These are phyloP conservation scores for Hippophae tibetana DNA, from an alignment of 306 rosid species.

Conservation along the genomic window DNA sequence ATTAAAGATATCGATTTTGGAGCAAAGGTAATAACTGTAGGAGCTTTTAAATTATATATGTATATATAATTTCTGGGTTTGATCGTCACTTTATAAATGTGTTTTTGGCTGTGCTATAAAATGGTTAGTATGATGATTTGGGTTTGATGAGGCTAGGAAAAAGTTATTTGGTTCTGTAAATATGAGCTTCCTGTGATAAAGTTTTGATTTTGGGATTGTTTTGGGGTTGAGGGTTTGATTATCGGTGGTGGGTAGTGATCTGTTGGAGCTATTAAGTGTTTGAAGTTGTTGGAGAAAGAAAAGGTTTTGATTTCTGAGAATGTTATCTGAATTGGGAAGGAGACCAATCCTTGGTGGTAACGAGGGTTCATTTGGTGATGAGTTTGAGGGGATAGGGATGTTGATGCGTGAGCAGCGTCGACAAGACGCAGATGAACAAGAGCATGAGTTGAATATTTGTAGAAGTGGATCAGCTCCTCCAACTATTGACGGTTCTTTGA, in stretches of 20 bases:
- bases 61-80: slow-evolving; percentile 3
- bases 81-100: slow-evolving; percentile 17
- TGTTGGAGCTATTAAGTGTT: slow-evolving; percentile 8
- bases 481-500: slow-evolving; percentile 74
- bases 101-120: slow-evolving; percentile 14
- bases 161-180: slow-evolving; percentile 26
- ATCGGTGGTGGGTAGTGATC: slow-evolving; percentile 13
- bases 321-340: slow-evolving; percentile 77
- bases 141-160: slow-evolving; percentile 26
- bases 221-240: slow-evolving; percentile 28
- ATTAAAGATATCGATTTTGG: slow-evolving; percentile 11
- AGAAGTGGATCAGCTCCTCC: slow-evolving; percentile 97
- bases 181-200: slow-evolving; percentile 22
- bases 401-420: slow-evolving; percentile 71
- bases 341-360: slow-evolving; percentile 64
- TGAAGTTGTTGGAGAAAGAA: slow-evolving; percentile 2
- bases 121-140: slow-evolving; percentile 18
- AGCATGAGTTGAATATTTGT: slow-evolving; percentile 56
- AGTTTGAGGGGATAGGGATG: slow-evolving; percentile 79
- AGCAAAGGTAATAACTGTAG: not conserved
- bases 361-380: slow-evolving; percentile 85
- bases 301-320: slow-evolving; percentile 23
- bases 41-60: slow-evolving; percentile 2
- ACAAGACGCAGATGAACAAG: slow-evolving; percentile 66
- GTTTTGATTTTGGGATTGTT: slow-evolving; percentile 17